Evolutionary conservation across 139 green algal species (phyloP).

Genomic region (Chlorella sp.): DNA sequence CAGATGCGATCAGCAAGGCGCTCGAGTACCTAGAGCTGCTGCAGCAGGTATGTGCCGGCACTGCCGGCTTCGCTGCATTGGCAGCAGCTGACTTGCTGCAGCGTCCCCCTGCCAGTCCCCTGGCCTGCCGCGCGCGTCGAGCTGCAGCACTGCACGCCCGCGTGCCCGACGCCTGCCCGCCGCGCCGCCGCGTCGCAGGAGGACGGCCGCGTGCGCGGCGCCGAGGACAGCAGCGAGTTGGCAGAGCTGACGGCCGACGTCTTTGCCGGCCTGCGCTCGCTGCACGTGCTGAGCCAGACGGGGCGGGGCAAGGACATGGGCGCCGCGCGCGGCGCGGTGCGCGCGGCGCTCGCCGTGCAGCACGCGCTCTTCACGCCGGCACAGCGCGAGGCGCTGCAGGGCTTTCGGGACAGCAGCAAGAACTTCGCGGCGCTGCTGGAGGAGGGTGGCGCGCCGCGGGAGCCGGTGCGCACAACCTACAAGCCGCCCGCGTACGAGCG

Average conservation of each 20-base stretch:
- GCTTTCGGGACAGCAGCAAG: constrained; percentile 34
- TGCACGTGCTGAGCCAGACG: constrained; percentile 38
- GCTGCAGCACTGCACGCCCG: neutral
- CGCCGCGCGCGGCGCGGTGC: constrained; percentile 22
- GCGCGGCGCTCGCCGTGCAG: constrained; percentile 1
- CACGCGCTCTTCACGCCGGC: constrained; percentile 20
- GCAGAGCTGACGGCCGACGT: constrained; percentile 5
- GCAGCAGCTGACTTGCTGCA: neutral
- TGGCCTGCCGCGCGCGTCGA: neutral
- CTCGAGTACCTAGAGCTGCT: constrained; percentile 10
- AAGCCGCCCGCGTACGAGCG: neutral
- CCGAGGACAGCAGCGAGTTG: constrained; percentile 13
- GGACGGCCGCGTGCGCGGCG: neutral
- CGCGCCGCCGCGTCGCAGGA: neutral
- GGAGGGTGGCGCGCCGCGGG: neutral
- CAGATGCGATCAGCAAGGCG: neutral
- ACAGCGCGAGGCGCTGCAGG: constrained; percentile 27
- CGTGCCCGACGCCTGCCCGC: neutral
- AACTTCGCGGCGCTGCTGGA: constrained; percentile 24
- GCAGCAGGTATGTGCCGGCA: neutral
- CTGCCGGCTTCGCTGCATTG: neutral
- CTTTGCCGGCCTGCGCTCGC: constrained; percentile 14
- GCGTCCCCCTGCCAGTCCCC: neutral
- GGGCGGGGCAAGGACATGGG: constrained; percentile 22
- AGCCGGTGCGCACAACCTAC: constrained; percentile 4